Conservation (phyloP, 352 stramenopile genomes). For the Pythium myriotylum region DNA sequence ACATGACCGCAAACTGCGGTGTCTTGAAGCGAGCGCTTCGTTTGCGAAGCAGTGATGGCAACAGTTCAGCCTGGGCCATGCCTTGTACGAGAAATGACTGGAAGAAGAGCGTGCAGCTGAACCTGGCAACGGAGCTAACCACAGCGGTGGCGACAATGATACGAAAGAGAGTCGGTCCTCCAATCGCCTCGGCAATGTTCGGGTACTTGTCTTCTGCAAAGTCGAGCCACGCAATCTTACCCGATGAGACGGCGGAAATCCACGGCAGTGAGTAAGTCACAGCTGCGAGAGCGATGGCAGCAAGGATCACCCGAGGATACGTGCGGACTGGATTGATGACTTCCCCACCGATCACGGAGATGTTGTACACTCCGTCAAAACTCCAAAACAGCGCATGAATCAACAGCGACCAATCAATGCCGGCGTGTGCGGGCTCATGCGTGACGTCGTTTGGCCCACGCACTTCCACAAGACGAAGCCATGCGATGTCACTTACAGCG, state of each 20-base stretch:
- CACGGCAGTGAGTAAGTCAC: slow-evolving; percentile 33
- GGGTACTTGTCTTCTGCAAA: slow-evolving; percentile 21
- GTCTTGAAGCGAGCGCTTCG: slow-evolving; percentile 16
- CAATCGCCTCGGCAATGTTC: slow-evolving; percentile 27
- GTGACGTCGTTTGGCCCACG: slow-evolving; percentile 1
- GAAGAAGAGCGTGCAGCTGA: slow-evolving; percentile 85
- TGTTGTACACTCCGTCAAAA: slow-evolving; percentile 90
- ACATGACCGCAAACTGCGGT: slow-evolving; percentile 22
- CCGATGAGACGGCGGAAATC: slow-evolving; percentile 11
- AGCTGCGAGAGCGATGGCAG: slow-evolving; percentile 60
- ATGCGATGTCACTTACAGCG: slow-evolving; percentile 24
- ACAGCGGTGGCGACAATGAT: slow-evolving; percentile 48
- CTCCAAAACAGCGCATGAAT: slow-evolving; percentile 95
- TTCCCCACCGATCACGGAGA: slow-evolving; percentile 82
- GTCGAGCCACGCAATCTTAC: slow-evolving; percentile 18
- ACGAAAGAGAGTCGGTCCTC: slow-evolving; percentile 70
- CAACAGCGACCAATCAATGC: slow-evolving; percentile 71
- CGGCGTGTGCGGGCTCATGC: not conserved
- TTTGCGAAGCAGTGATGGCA: slow-evolving; percentile 73
- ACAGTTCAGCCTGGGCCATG: slow-evolving; percentile 62
- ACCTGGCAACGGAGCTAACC: slow-evolving; percentile 74
- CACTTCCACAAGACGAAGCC: slow-evolving; percentile 31
- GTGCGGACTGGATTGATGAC: slow-evolving; percentile 60
- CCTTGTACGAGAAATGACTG: slow-evolving; percentile 78
- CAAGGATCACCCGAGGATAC: slow-evolving; percentile 65